These are phyloP conservation scores for Colletotrichum viniferum DNA, from an alignment of 2,329 filamentous ascomycete genomes.

Conservation along the genomic window DNA sequence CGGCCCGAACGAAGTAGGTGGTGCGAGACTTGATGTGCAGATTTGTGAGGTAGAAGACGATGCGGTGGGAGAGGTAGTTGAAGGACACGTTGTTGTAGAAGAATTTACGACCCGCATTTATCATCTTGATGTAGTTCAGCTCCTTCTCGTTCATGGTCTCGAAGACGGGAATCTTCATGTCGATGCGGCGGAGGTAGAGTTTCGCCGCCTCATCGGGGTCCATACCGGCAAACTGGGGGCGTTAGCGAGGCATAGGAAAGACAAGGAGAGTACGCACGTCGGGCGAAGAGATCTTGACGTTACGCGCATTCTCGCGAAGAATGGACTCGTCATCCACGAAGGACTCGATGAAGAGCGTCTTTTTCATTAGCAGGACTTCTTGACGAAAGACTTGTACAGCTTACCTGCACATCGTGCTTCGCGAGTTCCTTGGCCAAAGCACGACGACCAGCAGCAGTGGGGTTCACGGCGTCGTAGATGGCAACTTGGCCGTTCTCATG, in stretches of 20 bases:
- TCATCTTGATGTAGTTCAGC: constrained; percentile 99
- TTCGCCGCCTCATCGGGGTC: constrained; percentile 89
- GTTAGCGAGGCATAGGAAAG: constrained; percentile 13
- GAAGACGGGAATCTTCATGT: constrained; percentile 91
- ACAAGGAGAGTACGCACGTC: constrained; percentile 64
- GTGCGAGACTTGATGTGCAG: constrained; percentile 94
- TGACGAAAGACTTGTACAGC: not conserved
- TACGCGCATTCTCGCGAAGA: constrained; percentile 93
- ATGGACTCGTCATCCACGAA: constrained; percentile 93
- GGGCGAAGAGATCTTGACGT: constrained; percentile 96
- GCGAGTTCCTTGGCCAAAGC: constrained; percentile 93
- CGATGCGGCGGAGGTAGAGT: constrained; percentile 88
- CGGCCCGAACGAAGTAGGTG: constrained; percentile 91
- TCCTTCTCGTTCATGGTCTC: constrained; percentile 96
- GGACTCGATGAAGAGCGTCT: constrained; percentile 97
- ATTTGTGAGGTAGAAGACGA: constrained; percentile 98
- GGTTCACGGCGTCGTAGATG: constrained; percentile 98
- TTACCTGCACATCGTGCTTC: constrained; percentile 92
- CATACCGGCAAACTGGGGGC: constrained; percentile 81
- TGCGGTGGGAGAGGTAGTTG: constrained; percentile 93
- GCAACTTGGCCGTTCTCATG: constrained; percentile 98
- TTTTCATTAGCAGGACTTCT: not conserved
- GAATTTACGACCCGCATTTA: constrained; percentile 92
- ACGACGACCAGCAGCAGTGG: constrained; percentile 79
- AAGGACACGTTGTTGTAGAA: constrained; percentile 98